phyloP scores from a whole-genome alignment of 2,329 filamentous ascomycete species.

The Trichoderma citrinoviride region DNA sequence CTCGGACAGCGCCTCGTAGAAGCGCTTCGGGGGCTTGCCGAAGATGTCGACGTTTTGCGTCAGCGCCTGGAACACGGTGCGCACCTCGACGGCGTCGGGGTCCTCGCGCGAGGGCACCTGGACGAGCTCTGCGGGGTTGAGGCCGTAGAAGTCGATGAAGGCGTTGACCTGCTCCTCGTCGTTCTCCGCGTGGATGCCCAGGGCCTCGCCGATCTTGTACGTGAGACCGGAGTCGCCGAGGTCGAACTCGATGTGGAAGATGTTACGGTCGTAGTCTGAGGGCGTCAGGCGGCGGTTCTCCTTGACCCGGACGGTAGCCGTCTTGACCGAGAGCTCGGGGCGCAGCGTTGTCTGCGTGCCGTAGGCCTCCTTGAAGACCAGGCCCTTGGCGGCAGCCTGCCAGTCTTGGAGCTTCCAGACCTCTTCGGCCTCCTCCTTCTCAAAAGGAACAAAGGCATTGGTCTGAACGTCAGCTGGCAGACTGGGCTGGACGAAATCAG shows the following conservation, averaged over 20 bases:
- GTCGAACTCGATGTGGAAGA: conserved; percentile 99
- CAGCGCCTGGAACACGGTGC: conserved; percentile 89
- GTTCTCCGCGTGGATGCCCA: conserved; percentile 95
- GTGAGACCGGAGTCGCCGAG: conserved; percentile 85
- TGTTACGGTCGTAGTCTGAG: conserved; percentile 87
- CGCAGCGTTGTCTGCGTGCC: conserved; percentile 70
- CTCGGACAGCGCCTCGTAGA: conserved; percentile 89
- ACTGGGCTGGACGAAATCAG: conserved; percentile 50
- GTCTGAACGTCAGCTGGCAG: conserved; percentile 65
- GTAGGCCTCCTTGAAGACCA: conserved; percentile 94
- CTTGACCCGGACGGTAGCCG: conserved; percentile 82
- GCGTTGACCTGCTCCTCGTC: conserved; percentile 72
- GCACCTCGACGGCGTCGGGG: conserved; percentile 69
- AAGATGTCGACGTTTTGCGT: conserved; percentile 95
- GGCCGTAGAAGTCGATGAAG: conserved; percentile 88
- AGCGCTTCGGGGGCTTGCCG: conserved; percentile 92
- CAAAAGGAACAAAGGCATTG: conserved; percentile 80
- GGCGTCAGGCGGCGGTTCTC: conserved; percentile 95
- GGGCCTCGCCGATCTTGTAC: conserved; percentile 95
- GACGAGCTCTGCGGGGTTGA: conserved; percentile 80
- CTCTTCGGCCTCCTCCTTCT: conserved; percentile 71
- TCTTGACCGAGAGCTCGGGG: conserved; percentile 83
- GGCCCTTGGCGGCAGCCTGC: conserved; percentile 79
- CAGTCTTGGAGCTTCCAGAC: conserved; percentile 67
- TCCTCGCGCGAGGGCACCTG: conserved; percentile 87